Evolutionary conservation across 1,284 basidiomycete genomes (phyloP), one percentile per base, ranked within the genome.

Genomic region (Psilocybe mexicana): DNA sequence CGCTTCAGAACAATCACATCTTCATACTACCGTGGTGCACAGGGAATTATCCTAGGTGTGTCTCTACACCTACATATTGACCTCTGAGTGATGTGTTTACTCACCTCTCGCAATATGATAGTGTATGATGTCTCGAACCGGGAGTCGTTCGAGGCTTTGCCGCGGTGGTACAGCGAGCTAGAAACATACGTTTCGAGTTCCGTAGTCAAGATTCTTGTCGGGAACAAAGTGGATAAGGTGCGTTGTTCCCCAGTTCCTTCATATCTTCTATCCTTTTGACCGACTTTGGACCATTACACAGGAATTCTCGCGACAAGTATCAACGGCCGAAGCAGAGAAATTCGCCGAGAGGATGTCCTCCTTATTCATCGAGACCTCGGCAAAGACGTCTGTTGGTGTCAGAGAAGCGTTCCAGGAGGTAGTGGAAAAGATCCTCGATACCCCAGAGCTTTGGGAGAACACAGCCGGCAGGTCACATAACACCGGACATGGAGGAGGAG

Each of bases 221-320:
- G 90, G 6, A 99, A 99, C 77, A 99, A 98, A 75, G 81, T 96
- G 3, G 96, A 98, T 78, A 96, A 95, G 83, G 92, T 89, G 53
- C 55, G 75, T 38, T 53, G 10, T 25, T 51, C 5, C 48, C 28
- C 30, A 38, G 23, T 10, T 25, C 24, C 7, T 35, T 23, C 11
- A 42, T 25, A 36, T 45, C 40, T 28, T 18, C 18, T 24, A 14
- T 26, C 36, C 36, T 33, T 43, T 43, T n/a, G 28, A 36, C 24
- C 49, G 18, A 12, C 23, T 8, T 46, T 6, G 36, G 33, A 40
- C 40, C 30, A 38, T 6, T 6, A 56, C 24, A 25, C 59, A 94
- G 92, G 96, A 96, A 69, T 91, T 90, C 72, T 93, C 92, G 4
- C 84, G 96, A 1, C 89, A 94, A 70, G 94, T 99, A 3, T 76